A percentile compares a stretch with the other conserved stretches of the same genome.
These are phyloP conservation scores for Melampsora larici-populina DNA, from an alignment of 1,284 basidiomycete species.

Conservation along the genomic window DNA sequence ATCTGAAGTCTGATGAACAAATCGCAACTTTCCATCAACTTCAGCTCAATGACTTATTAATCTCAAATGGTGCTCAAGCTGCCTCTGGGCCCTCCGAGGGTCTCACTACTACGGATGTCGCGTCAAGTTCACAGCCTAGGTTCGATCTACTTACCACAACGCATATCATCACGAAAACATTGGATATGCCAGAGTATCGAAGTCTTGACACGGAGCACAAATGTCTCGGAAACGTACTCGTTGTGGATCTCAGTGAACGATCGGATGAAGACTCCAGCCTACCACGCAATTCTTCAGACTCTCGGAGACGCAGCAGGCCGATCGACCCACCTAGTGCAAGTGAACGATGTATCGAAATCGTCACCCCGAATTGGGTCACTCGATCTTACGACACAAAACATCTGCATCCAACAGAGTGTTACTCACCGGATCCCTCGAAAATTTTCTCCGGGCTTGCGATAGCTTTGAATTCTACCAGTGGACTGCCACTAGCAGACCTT, in stretches of 20 bases:
- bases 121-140: conserved; percentile 18
- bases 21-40: neutral
- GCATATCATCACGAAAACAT: conserved; percentile 29
- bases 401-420: neutral
- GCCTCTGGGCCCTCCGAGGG: neutral
- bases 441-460: conserved; percentile 33
- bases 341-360: conserved; percentile 14
- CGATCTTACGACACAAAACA: conserved; percentile 27
- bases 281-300: neutral
- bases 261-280: neutral
- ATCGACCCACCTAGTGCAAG: too few species aligned
- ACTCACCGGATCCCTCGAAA: conserved; percentile 26
- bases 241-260: neutral
- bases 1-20: neutral
- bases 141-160: conserved; percentile 29
- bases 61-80: neutral
- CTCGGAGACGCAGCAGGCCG: neutral
- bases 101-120: neutral
- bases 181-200: conserved; percentile 29
- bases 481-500: conserved; percentile 13
- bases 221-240: conserved; percentile 5
- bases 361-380: conserved; percentile 37
- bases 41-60: neutral
- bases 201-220: conserved; percentile 4
- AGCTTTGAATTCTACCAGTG: conserved; percentile 10